Evolutionary conservation across 208 protist species (phyloP).

Genomic region (Phytomonas francai): DNA sequence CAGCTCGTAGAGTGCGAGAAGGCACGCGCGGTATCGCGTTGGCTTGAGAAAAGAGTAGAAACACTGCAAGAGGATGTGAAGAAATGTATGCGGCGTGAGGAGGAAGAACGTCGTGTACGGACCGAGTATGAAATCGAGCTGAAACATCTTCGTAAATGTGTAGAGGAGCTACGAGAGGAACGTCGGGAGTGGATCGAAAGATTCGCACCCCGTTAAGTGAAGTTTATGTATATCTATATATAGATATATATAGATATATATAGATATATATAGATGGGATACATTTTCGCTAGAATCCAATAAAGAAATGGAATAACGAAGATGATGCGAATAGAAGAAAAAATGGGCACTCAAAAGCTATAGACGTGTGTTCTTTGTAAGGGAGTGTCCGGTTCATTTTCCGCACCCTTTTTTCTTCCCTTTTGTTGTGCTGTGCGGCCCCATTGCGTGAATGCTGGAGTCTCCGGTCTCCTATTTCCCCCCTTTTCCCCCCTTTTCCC

Average conservation of each 20-base stretch:
- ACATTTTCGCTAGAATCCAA: constrained; percentile 7
- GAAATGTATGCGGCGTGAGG: background rate
- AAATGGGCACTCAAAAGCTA: too few relatives aligned
- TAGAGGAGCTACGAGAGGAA: constrained; percentile 23
- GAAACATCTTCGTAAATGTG: constrained; percentile 15
- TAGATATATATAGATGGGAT: background rate
- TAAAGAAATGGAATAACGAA: too few relatives aligned
- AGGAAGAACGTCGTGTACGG: background rate
- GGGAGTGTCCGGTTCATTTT: too few relatives aligned
- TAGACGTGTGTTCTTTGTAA: too few relatives aligned
- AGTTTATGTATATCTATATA: background rate
- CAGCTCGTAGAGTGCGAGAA: constrained; percentile 3
- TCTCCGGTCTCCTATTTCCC: too few relatives aligned
- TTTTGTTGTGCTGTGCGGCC: too few relatives aligned
- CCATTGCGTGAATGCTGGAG: too few relatives aligned
- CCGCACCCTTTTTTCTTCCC: too few relatives aligned
- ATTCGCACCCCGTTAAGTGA: background rate
- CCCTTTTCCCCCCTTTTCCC: too few relatives aligned
- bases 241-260: background rate
- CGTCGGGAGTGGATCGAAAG: constrained; percentile 18
- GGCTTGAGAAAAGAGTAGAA: background rate
- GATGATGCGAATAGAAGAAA: too few relatives aligned
- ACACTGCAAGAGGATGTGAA: background rate
- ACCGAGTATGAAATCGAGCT: constrained; percentile 7
- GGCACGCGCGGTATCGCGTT: background rate